Base-by-base conservation (phyloP, 2,329 filamentous ascomycete genomes). In the Penicillium decumbens region DNA sequence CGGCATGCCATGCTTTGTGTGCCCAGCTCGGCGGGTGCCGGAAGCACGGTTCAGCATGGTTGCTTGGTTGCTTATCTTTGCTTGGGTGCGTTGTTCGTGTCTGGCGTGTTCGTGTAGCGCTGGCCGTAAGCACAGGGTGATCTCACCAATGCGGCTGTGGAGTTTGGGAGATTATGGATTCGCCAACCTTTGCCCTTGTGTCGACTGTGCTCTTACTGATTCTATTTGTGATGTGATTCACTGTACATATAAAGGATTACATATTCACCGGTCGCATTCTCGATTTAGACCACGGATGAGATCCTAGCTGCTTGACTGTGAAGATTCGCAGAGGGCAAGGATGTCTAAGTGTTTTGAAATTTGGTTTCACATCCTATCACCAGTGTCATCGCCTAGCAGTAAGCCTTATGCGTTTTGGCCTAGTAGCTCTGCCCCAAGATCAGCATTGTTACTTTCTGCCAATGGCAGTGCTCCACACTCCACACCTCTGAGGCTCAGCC, bases 141-240 rank as follows among this genome's bases (percentile, higher is more conserved):
- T 0, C 73, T 72, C 48, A 69, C 68, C 3, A 72, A 71, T 33
- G 63, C 65, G 1, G 68, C 69, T 1, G 59, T 72, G 9, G 54
- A 70, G 42, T 60, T 75, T 5, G 70, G 68, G 6, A 66, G 59
- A 38, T 68, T 20, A 65, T 75, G 59, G 64, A 72, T 23, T 72
- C 69, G 1, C 54, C 65, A 0, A 66, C 69, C 3, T 74, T 73
- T 44, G 52, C 58, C 12, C 65, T 74, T 2, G 68, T 70, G 58
- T 72, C 71, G 1, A 71, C 66, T 1, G 64, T 59, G 3, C 54
- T 75, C 30, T 47, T 68, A 6, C 41, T 72, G 3, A 49, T 71
- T 18, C 52, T 75, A 8, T 43, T 73, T 1, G 43, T 70, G 0
- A 62, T 72, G 15, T 69, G 66, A 47, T 47, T 71, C 20, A 42